Conservation (phyloP, 129 eudicot species). For the Centella asiatica region DNA sequence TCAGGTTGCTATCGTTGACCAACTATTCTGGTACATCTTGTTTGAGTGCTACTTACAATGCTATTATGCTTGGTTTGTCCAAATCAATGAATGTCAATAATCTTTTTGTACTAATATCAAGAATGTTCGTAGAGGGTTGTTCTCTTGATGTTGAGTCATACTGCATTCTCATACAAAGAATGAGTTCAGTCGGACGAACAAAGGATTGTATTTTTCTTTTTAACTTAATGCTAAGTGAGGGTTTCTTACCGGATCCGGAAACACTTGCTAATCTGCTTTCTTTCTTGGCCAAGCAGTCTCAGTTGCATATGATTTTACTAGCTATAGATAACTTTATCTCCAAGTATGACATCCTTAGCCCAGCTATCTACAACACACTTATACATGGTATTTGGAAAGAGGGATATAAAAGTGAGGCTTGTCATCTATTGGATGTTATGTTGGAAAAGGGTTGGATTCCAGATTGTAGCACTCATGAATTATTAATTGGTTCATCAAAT, state of each 20-base stretch:
- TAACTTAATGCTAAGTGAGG: conserved; percentile 42
- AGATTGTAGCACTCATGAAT: conserved; percentile 49
- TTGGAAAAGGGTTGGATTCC: conserved; percentile 85
- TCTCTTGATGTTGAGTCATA: conserved; percentile 43
- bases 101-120: conserved; percentile 31
- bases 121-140: conserved; percentile 54
- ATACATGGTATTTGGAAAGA: conserved; percentile 58
- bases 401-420: conserved; percentile 49
- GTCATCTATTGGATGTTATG: conserved; percentile 53
- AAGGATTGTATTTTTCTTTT: conserved; percentile 27
- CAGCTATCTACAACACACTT: conserved; percentile 31
- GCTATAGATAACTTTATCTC: conserved; percentile 28
- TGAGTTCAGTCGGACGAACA: conserved; percentile 21
- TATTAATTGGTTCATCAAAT: conserved; percentile 36
- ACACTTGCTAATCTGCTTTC: conserved; percentile 33
- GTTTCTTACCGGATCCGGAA: conserved; percentile 42
- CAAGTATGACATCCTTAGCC: conserved; percentile 33
- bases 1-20: conserved; percentile 31
- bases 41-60: conserved; percentile 30
- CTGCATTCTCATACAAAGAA: conserved; percentile 34
- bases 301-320: conserved; percentile 35
- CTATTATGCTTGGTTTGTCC: conserved; percentile 38
- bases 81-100: conserved; percentile 4
- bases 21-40: conserved; percentile 24
- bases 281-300: conserved; percentile 34